Base-by-base conservation (phyloP, 177 flowering plant genomes). In the Vitis hybrid region DNA sequence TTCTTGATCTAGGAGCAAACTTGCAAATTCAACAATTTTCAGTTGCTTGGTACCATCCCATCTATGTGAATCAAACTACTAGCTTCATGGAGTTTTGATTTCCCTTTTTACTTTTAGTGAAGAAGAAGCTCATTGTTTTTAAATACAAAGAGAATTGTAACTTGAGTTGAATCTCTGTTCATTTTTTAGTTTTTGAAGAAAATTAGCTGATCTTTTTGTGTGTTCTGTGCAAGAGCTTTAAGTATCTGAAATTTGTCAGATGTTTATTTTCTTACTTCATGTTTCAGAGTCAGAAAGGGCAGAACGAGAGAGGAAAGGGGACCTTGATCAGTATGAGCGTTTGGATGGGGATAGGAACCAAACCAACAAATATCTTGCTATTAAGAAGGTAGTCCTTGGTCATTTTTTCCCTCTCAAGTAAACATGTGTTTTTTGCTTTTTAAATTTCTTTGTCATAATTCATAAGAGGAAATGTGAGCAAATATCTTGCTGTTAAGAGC, bases 251-350 rank as follows among this genome's bases (percentile, higher is more conserved):
- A 22, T 50, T 50, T 61, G 39, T 15, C 9, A 22, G 19, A 49
- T 10, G 18, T 74, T 63, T 16, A 22, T 3, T n/a, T 29, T 51
- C 14, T 22, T 48, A 8, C 18, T 59, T 71, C 53, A 51, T 58
- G 55, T 71, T 78, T 76, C 90, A 96, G 99, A 87, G 80, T 78
- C 92, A 16, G 98, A 96, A 76, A 90, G 99, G 80, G 89, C 75
- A 58, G 98, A 96, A 74, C 83, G 99, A 52, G 98, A 90, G 80
- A 87, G 98, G 74, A 96, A 96, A 82, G 99, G 98, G 72, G 99
- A 96, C 79, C 97, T 96, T 59, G 99, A 96, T 75, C 94, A 76
- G 62, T 89, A 81, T 77, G 99, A 96, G 69, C 90, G 98, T 22
- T 61, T 93, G 70, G 90, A 93, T 79, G 99, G 98, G 11, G 98